phyloP scores from a whole-genome alignment of 805 yeast species.

The Suhomyces sp. region DNA sequence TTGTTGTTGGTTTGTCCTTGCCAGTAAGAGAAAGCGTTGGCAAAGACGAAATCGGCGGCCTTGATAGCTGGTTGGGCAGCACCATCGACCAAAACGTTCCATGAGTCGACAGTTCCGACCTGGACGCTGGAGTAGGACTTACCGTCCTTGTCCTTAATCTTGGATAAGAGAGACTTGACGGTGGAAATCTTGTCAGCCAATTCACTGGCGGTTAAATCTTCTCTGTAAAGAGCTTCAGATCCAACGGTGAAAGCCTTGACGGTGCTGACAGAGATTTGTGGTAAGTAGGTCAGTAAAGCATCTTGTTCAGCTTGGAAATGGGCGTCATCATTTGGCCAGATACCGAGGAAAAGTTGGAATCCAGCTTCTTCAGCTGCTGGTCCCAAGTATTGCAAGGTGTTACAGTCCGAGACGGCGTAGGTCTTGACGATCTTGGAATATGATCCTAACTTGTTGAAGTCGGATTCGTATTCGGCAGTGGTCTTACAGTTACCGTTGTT shows the following conservation, averaged over 20 bases:
- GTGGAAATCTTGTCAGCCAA: slow-evolving; percentile 68
- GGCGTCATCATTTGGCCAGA: slow-evolving; percentile 90
- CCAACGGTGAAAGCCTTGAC: slow-evolving; percentile 85
- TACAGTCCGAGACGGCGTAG: slow-evolving; percentile 92
- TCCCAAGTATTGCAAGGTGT: slow-evolving; percentile 78
- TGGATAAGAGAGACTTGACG: slow-evolving; percentile 57
- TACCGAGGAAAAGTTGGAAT: slow-evolving; percentile 75
- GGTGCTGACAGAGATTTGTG: slow-evolving; percentile 64
- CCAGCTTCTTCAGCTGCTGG: slow-evolving; percentile 83
- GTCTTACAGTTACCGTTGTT: slow-evolving; percentile 75
- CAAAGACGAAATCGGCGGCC: slow-evolving; percentile 83
- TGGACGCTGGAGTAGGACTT: slow-evolving; percentile 65
- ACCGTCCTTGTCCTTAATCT: slow-evolving; percentile 77
- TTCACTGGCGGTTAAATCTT: slow-evolving; percentile 70
- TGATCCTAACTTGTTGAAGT: slow-evolving; percentile 56
- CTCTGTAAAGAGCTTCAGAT: slow-evolving; percentile 93
- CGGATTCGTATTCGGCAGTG: slow-evolving; percentile 66
- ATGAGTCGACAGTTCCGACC: slow-evolving; percentile 94
- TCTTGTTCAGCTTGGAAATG: slow-evolving; percentile 73
- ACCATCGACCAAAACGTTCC: slow-evolving; percentile 89
- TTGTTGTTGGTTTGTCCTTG: slow-evolving; percentile 88
- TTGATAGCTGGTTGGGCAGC: slow-evolving; percentile 65
- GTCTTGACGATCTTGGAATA: slow-evolving; percentile 73
- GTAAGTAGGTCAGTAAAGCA: slow-evolving; percentile 71
- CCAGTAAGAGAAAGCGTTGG: slow-evolving; percentile 98